Percentiles rank a stretch among this genome's conserved stretches.
Conservation (phyloP, 805 yeast species). For the Candida corydali region DNA sequence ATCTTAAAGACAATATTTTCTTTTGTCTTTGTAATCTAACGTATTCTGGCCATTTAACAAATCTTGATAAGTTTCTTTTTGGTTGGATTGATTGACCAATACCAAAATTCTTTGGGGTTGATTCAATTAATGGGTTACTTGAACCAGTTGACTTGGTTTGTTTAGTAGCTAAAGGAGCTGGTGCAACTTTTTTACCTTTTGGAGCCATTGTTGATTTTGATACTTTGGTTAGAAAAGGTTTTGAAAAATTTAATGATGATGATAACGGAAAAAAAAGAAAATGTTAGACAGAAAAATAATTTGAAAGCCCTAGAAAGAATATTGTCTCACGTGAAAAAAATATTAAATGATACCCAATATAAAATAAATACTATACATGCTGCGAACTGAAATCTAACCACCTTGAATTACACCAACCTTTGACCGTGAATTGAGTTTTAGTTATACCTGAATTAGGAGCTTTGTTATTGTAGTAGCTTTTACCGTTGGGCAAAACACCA, state of each 20-base stretch:
- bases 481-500: slow-evolving; percentile 23
- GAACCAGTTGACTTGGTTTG: slow-evolving; percentile 29
- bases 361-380: not conserved
- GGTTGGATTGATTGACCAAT: slow-evolving; percentile 95
- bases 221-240: slow-evolving; percentile 1
- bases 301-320: not conserved
- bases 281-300: not conserved
- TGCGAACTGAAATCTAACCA: slow-evolving; percentile 26
- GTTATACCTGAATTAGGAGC: slow-evolving; percentile 37
- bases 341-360: slow-evolving; percentile 1
- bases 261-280: not conserved
- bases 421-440: slow-evolving; percentile 45
- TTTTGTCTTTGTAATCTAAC: slow-evolving; percentile 98
- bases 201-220: slow-evolving; percentile 34
- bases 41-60: slow-evolving; percentile 99
- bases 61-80: slow-evolving; percentile 94
- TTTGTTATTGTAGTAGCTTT: slow-evolving; percentile 21
- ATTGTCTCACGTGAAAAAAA: not conserved
- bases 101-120: slow-evolving; percentile 91
- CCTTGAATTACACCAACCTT: slow-evolving; percentile 46
- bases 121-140: slow-evolving; percentile 83
- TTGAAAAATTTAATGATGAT: slow-evolving; percentile 1
- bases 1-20: slow-evolving; percentile 91
- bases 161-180: slow-evolving; percentile 94
- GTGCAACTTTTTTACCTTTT: slow-evolving; percentile 81